Evolutionary conservation across 202 grass and related monocot species (phyloP).

Genomic region (Alloteropsis angusta): DNA sequence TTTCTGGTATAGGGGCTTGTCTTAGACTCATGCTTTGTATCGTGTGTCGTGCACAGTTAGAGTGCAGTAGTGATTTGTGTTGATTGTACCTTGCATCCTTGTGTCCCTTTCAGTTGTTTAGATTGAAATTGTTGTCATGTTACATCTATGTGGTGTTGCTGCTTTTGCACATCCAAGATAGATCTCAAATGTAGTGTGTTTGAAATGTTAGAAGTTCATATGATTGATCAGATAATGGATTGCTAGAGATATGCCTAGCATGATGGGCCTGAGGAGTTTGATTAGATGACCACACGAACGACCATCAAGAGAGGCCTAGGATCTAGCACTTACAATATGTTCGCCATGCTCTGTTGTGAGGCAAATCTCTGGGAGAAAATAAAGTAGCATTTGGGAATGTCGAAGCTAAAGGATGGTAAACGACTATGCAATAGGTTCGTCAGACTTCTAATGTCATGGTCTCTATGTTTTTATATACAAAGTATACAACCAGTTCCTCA

Average conservation of each 20-base stretch:
- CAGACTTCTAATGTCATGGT: too few relatives aligned
- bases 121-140: neutral
- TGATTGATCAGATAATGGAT: neutral
- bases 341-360: too few relatives aligned
- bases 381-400: too few relatives aligned
- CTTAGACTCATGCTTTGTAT: neutral
- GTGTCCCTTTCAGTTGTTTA: neutral
- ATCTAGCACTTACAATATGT: too few relatives aligned
- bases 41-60: neutral
- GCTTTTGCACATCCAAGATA: neutral
- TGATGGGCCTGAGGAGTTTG: neutral
- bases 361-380: too few relatives aligned
- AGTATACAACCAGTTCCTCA: too few relatives aligned
- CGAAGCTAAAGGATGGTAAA: too few relatives aligned
- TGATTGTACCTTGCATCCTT: neutral
- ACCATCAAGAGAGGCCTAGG: too few relatives aligned
- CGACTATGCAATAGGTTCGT: too few relatives aligned
- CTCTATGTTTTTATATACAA: too few relatives aligned
- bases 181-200: neutral
- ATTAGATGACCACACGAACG: neutral
- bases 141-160: neutral
- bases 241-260: neutral
- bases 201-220: neutral
- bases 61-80: neutral
- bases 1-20: too few relatives aligned